These are phyloP conservation scores for Phytophthora europaea DNA, from an alignment of 352 stramenopile species.

Conservation along the genomic window DNA sequence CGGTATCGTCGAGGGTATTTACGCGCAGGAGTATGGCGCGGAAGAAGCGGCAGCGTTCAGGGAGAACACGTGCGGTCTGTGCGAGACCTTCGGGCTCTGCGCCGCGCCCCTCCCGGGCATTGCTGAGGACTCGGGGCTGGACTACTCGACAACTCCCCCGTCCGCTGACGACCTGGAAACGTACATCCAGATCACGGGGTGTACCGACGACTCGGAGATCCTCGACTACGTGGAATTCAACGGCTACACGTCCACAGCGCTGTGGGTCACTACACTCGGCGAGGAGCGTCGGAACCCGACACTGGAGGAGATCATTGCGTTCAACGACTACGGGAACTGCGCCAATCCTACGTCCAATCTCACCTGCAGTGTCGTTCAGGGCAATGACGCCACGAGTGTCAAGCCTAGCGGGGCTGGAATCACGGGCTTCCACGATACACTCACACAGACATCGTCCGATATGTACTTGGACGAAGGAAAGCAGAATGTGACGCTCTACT, in stretches of 20 bases:
- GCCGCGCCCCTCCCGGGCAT: conserved; percentile 66
- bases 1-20: conserved; percentile 50
- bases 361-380: conserved; percentile 56
- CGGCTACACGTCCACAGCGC: conserved; percentile 46
- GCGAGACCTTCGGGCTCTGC: conserved; percentile 57
- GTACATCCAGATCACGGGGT: conserved; percentile 73
- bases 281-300: conserved; percentile 67
- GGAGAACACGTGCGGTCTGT: conserved; percentile 54
- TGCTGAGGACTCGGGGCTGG: conserved; percentile 62
- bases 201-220: conserved; percentile 60
- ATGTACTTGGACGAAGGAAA: conserved; percentile 61
- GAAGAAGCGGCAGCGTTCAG: conserved; percentile 50
- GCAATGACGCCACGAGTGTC: conserved; percentile 52
- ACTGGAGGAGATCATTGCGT: conserved; percentile 59
- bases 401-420: conserved; percentile 50
- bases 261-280: conserved; percentile 65
- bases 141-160: conserved; percentile 52
- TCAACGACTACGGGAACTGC: conserved; percentile 66
- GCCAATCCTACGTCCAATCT: conserved; percentile 55
- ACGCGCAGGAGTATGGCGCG: conserved; percentile 48
- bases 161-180: conserved; percentile 36
- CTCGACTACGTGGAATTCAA: conserved; percentile 73
- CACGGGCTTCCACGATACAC: conserved; percentile 49
- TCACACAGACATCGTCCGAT: conserved; percentile 24
- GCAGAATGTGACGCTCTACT: conserved; percentile 60